Evolutionary conservation across 2,329 filamentous ascomycete species (phyloP).

Genomic region (Cladophialophora immunda): DNA sequence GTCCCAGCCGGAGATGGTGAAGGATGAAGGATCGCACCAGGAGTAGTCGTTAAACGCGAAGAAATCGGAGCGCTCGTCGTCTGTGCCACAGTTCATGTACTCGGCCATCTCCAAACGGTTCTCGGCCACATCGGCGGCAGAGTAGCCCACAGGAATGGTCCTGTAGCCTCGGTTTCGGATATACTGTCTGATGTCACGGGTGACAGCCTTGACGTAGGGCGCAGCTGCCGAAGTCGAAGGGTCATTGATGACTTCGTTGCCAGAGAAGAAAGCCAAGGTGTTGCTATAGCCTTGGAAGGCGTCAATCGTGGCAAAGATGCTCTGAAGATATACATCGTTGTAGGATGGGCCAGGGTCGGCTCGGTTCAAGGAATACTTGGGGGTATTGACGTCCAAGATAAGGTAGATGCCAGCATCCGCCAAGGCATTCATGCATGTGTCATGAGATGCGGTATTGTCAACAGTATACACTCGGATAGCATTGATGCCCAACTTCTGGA

Average conservation of each 20-base stretch:
- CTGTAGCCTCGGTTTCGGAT: constrained; percentile 70
- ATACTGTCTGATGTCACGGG: constrained; percentile 78
- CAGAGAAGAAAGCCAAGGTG: constrained; percentile 85
- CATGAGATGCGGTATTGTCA: constrained; percentile 83
- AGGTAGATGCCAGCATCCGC: constrained; percentile 90
- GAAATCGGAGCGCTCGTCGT: constrained; percentile 85
- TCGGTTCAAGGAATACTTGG: constrained; percentile 87
- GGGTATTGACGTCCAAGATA: constrained; percentile 91
- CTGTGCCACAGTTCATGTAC: constrained; percentile 93
- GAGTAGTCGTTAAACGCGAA: constrained; percentile 92
- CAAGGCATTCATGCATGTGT: constrained; percentile 83
- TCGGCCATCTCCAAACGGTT: constrained; percentile 87
- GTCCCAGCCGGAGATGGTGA: constrained; percentile 79
- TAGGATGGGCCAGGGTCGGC: constrained; percentile 76
- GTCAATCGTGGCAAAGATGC: constrained; percentile 87
- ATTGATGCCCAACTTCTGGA: constrained; percentile 88
- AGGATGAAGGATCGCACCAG: constrained; percentile 78
- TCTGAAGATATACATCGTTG: constrained; percentile 85
- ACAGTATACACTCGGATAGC: constrained; percentile 91
- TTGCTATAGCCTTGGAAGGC: constrained; percentile 84
- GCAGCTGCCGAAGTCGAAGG: constrained; percentile 70
- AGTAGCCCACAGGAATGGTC: constrained; percentile 77
- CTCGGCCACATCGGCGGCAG: constrained; percentile 78
- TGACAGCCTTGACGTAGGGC: constrained; percentile 80
- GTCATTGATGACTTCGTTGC: constrained; percentile 82